Evolutionary conservation across 352 stramenopile genomes (phyloP), one percentile per base, ranked within the genome.

Genomic region (Hyaloperonospora brassicae): DNA sequence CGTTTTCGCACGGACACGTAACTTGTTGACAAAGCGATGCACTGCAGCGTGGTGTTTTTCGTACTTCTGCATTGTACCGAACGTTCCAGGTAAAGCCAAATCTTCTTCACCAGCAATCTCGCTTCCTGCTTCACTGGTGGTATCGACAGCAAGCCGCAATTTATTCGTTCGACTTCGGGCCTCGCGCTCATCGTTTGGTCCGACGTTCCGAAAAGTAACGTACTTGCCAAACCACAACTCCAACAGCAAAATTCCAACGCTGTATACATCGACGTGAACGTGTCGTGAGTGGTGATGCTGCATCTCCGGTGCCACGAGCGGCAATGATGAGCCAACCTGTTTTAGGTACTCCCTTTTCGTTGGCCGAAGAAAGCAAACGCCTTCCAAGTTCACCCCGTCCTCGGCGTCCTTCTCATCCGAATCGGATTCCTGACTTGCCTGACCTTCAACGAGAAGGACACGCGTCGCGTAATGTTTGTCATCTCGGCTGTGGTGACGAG

Each of bases 161-260:
- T 31, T 31, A 3, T 31, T 31, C 27, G 27, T 31, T 7, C 27
- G 27, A 31, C 3, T 31, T 7, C 27, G 27, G 27, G 27, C 27
- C 27, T 31, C 7, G 27, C 3, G 27, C 27, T 31, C 27, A 31
- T 31, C 27, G 27, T 31, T 31, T 7, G 7, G 27, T 31, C 7
- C 27, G 27, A 24, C 59, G 47, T 56, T 84, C 47, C 64, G 61
- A 34, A 74, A 70, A 3, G 62, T 55, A 22, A 84, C 64, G 41
- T 71, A 68, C 34, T 64, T 57, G 22, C 78, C 65, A 53, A 79
- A 84, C 68, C 72, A 84, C 21, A 85, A 47, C 31, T 87, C 70
- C 12, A 82, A 48, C 24, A 86, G 61, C 30, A 87, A 47, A 10
- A 87, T 68, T 8, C 74, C 77, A 11, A 72, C 59, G 30, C 70